Base-by-base conservation (phyloP, 1,284 basidiomycete species). In the Trametes pubescens region DNA sequence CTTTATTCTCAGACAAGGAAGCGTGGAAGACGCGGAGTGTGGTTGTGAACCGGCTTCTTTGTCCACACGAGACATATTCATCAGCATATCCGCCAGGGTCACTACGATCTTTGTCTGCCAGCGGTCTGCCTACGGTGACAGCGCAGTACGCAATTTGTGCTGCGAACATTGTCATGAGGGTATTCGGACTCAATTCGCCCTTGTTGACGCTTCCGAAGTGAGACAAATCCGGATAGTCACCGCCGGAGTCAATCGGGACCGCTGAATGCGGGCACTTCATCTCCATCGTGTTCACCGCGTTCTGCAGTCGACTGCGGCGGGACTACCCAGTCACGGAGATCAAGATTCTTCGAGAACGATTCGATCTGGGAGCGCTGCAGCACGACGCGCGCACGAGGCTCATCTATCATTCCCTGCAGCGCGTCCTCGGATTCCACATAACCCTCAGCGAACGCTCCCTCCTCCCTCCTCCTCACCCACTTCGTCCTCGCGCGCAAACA, bases 381-480 rank as follows among this genome's bases (percentile, higher is more conserved):
- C 40, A n/a, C 40, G 21, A 18, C 40, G 43, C 22, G 32, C 34
- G 35, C 66, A 62, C 63, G 66, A 65, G 63, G 63, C 63, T 62
- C 38, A 67, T 65, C 37, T 55, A 65, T 62, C 58, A 57, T n/a
- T 35, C 26, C n/a, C n/a, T n/a, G n/a, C 40, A 13, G n/a, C 18
- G 46, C 35, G 46, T 55, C 60, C 54, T 52, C 51, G 59, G 55
- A 46, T 34, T 26, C 51, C 57, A 13, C 48, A 56, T 57, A 62
- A 43, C 47, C 60, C 7, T 35, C 21, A 26, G 35, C 32, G 35
- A 21, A 40, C 51, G 38, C 21, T 21, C 37, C 26, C 18, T 4
- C 40, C 14, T n/a, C 34, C 32, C 7, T 13, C 11, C 11, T 35
- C 48, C 34, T 29, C 43, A 29, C 22, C 21, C 18, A 34, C 22